Conservation (phyloP, 2,329 filamentous ascomycete genomes). For the Fusarium concolor region DNA sequence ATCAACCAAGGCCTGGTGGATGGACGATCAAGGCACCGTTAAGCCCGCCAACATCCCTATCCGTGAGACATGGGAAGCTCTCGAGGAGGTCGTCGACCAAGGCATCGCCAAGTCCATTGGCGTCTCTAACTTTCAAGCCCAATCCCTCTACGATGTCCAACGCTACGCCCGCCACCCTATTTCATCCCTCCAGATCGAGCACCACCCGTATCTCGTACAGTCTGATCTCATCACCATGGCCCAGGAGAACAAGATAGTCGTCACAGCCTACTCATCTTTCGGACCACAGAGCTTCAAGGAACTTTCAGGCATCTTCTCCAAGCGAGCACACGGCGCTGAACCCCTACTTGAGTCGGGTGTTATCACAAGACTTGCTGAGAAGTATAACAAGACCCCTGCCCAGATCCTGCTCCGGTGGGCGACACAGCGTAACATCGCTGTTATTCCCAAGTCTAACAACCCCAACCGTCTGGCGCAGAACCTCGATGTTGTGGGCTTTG, state of each 20-base stretch:
- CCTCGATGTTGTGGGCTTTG: conserved; percentile 66
- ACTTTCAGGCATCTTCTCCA: conserved; percentile 44
- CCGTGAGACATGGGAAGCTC: conserved; percentile 82
- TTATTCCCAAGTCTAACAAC: conserved; percentile 73
- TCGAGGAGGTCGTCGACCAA: conserved; percentile 76
- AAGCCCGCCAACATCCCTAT: conserved; percentile 72
- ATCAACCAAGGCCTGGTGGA: conserved; percentile 48
- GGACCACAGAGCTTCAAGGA: conserved; percentile 63
- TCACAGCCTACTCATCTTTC: conserved; percentile 76
- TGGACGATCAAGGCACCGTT: conserved; percentile 60
- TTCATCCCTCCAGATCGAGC: conserved; percentile 73
- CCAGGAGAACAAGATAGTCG: conserved; percentile 65
- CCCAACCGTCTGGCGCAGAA: conserved; percentile 63
- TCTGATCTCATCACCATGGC: conserved; percentile 66
- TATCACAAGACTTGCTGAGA: conserved; percentile 64
- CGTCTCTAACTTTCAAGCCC: conserved; percentile 79
- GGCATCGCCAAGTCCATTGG: conserved; percentile 78
- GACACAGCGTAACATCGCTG: conserved; percentile 71
- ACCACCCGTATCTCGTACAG: conserved; percentile 76
- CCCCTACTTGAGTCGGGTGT: conserved; percentile 49
- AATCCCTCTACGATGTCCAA: conserved; percentile 69
- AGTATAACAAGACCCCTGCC: conserved; percentile 68
- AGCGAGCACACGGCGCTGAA: conserved; percentile 43
- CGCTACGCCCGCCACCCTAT: conserved; percentile 66
- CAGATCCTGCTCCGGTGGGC: conserved; percentile 76